Evolutionary conservation across 768 basidiomycete genomes (phyloP).

Genomic region (Lactarius psammicola): DNA sequence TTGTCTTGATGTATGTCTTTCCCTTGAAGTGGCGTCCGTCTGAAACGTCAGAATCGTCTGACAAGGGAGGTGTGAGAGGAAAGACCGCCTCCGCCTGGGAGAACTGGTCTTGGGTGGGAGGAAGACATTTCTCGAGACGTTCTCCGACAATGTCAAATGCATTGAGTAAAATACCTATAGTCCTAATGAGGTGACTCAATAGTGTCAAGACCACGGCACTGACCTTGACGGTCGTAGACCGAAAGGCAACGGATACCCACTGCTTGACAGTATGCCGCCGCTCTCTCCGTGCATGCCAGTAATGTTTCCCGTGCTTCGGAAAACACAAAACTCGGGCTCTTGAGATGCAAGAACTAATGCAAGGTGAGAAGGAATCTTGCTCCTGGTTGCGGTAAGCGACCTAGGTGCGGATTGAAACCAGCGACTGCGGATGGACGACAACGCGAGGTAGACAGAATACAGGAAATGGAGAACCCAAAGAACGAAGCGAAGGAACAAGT

Average conservation of each 20-base stretch:
- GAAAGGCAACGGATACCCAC: constrained; percentile 63
- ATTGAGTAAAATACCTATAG: constrained; percentile 19
- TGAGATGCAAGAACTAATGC: constrained; percentile 61
- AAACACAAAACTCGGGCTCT: constrained; percentile 34
- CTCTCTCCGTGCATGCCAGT: constrained; percentile 52
- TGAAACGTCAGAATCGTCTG: constrained; percentile 58
- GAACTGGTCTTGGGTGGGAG: constrained; percentile 27
- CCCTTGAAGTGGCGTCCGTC: constrained; percentile 9
- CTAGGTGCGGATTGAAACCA: constrained; percentile 42
- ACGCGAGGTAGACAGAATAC: constrained; percentile 46
- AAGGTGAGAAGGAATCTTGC: constrained; percentile 62
- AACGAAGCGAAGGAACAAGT: constrained; percentile 45
- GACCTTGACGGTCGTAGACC: constrained; percentile 72
- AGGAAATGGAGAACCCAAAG: constrained; percentile 59
- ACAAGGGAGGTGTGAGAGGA: constrained; percentile 75
- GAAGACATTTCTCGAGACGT: constrained; percentile 35
- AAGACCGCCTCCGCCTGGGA: constrained; percentile 61
- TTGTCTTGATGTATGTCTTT: constrained; percentile 12
- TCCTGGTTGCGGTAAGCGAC: constrained; percentile 51
- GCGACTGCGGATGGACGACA: constrained; percentile 44
- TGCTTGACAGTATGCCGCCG: constrained; percentile 60
- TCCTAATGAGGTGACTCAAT: constrained; percentile 36
- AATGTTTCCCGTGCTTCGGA: constrained; percentile 44
- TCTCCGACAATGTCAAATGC: constrained; percentile 26
- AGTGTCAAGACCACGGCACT: constrained; percentile 28